Conservation (phyloP, 805 yeast genomes). For the Teunomyces lycoperdinae region DNA sequence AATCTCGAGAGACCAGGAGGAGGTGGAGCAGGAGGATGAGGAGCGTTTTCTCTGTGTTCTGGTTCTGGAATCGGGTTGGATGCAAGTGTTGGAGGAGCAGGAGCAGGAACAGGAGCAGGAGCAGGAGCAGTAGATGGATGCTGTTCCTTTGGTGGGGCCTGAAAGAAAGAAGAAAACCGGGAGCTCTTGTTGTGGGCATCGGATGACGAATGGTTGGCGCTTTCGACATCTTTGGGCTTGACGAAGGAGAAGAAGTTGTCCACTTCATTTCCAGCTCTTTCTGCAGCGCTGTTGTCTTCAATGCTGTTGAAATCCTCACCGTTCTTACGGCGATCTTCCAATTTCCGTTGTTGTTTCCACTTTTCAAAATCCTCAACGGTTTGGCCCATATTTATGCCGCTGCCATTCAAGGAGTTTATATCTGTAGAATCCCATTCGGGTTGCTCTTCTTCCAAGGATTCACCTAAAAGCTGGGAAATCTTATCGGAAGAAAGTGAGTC, state of each 20-base stretch:
- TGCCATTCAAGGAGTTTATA: constrained; percentile 17
- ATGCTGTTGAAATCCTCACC: constrained; percentile 20
- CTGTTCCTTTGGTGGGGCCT: constrained; percentile 4
- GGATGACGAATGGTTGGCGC: constrained; percentile 7
- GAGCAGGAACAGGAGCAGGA: neutral
- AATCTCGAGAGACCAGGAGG: constrained; percentile 10
- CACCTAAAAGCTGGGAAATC: constrained; percentile 36
- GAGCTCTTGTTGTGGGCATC: constrained; percentile 28
- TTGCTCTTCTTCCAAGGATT: constrained; percentile 30
- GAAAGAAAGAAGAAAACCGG: constrained; percentile 36
- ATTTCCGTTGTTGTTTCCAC: constrained; percentile 55
- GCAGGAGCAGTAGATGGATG: neutral
- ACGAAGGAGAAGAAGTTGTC: constrained; percentile 44
- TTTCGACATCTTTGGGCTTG: constrained; percentile 23
- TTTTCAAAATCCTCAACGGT: constrained; percentile 57
- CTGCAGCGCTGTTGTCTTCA: constrained; percentile 7
- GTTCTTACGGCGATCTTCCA: constrained; percentile 46
- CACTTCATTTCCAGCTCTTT: constrained; percentile 34
- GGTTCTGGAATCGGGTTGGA: neutral
- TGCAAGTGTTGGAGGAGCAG: neutral
- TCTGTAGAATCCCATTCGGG: constrained; percentile 42
- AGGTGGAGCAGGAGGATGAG: neutral
- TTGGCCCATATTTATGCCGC: constrained; percentile 39
- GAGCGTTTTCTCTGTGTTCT: neutral
- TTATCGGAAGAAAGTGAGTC: constrained; percentile 31